A percentile compares a stretch with the other conserved stretches of the same genome.
phyloP scores from a whole-genome alignment of 225 moss, liverwort and hornwort species.

The Polytrichum commune region DNA sequence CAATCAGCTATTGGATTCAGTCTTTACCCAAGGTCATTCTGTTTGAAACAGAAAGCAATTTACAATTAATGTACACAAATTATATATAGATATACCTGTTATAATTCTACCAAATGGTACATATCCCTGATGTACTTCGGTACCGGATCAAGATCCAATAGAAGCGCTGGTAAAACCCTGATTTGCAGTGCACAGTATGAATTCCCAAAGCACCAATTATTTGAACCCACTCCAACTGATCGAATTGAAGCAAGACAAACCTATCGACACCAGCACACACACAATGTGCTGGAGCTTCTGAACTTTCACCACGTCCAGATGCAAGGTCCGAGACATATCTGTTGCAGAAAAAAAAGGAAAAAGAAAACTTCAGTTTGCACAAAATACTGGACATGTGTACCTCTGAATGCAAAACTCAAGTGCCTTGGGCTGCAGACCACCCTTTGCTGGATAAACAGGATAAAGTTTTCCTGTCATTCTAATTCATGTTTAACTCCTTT shows the following conservation, averaged over 20 bases:
- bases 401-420: slow-evolving; percentile 94
- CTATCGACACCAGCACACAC: no score
- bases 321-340: no score
- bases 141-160: slow-evolving; percentile 72
- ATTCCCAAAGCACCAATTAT: no score
- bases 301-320: no score
- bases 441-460: slow-evolving; percentile 94
- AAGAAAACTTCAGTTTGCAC: background rate
- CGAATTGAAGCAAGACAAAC: no score
- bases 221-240: no score
- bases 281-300: no score
- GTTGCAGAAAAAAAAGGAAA: no score
- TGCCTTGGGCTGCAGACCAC: slow-evolving; percentile 84
- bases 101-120: slow-evolving; percentile 60
- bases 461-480: slow-evolving; percentile 74
- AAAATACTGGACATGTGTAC: slow-evolving; percentile 18
- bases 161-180: slow-evolving; percentile 75
- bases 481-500: slow-evolving; percentile 39
- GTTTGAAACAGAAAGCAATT: no score
- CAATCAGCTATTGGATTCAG: no score
- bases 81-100: slow-evolving; percentile 45
- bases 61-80: no score
- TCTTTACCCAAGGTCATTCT: no score
- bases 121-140: slow-evolving; percentile 58
- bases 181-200: background rate